These are phyloP conservation scores for Microcyclospora tardicrescens DNA, from an alignment of 2,329 filamentous ascomycete genomes.

Conservation along the genomic window DNA sequence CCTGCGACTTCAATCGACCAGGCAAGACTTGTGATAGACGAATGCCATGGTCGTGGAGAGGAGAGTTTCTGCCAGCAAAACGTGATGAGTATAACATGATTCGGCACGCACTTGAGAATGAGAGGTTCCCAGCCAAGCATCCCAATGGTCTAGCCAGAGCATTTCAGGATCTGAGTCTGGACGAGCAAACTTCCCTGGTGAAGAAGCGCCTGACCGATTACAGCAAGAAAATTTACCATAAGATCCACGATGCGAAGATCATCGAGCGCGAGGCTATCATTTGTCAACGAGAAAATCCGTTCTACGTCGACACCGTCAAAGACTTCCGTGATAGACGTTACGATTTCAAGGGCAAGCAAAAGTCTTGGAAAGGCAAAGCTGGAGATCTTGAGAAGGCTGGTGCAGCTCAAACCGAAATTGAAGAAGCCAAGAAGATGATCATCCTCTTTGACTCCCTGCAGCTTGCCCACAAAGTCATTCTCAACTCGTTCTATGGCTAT, in stretches of 20 bases:
- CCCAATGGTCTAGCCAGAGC: slow-evolving; percentile 57
- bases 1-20: slow-evolving; percentile 94
- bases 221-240: slow-evolving; percentile 98
- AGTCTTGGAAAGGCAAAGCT: slow-evolving; percentile 96
- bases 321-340: slow-evolving; percentile 95
- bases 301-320: slow-evolving; percentile 92
- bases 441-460: slow-evolving; percentile 91
- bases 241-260: slow-evolving; percentile 89
- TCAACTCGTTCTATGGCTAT: slow-evolving; percentile 98
- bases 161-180: slow-evolving; percentile 67
- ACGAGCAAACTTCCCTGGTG: slow-evolving; percentile 69
- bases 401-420: slow-evolving; percentile 62
- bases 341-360: slow-evolving; percentile 96
- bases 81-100: slow-evolving; percentile 99
- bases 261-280: slow-evolving; percentile 94
- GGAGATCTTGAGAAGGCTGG: slow-evolving; percentile 74
- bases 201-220: slow-evolving; percentile 84
- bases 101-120: slow-evolving; percentile 76
- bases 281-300: slow-evolving; percentile 93
- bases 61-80: slow-evolving; percentile 91
- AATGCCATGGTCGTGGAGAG: slow-evolving; percentile 95
- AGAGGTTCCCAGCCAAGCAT: slow-evolving; percentile 71
- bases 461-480: slow-evolving; percentile 93
- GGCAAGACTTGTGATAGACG: slow-evolving; percentile 94
- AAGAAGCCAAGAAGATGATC: slow-evolving; percentile 98